Conservation (phyloP, 2,329 filamentous ascomycete genomes). For the Ophiocordyceps camponoti-floridani region DNA sequence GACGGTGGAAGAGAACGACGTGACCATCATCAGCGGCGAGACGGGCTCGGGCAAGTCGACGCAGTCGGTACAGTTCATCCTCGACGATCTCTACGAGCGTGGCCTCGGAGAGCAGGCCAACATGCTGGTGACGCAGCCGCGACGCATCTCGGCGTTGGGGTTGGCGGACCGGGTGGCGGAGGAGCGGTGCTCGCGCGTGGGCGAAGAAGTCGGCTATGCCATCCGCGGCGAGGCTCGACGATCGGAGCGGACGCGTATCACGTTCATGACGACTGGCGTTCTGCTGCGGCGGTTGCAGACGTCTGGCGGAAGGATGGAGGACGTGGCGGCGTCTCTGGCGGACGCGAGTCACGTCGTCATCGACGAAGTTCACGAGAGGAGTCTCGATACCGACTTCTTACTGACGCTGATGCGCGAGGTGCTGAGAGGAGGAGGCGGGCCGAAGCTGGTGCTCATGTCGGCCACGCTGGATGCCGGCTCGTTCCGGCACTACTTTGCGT, state of each 20-base stretch:
- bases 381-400: constrained; percentile 86
- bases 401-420: constrained; percentile 77
- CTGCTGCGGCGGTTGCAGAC: constrained; percentile 81
- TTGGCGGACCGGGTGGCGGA: constrained; percentile 89
- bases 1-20: constrained; percentile 60
- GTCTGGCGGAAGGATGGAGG: constrained; percentile 61
- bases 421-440: constrained; percentile 50
- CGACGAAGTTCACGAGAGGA: constrained; percentile 92
- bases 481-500: constrained; percentile 70
- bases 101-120: constrained; percentile 63
- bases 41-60: constrained; percentile 96
- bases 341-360: constrained; percentile 92
- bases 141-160: constrained; percentile 84
- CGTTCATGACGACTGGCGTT: constrained; percentile 91
- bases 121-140: constrained; percentile 89
- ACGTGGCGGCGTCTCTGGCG: constrained; percentile 64
- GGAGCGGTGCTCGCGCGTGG: constrained; percentile 66
- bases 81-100: constrained; percentile 72
- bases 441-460: constrained; percentile 91
- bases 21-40: constrained; percentile 93
- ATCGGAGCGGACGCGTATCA: constrained; percentile 63
- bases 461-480: constrained; percentile 80
- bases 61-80: constrained; percentile 86
- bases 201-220: constrained; percentile 77
- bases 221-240: constrained; percentile 81